Base-by-base conservation (phyloP, 345 rosid genomes). In the Draba incana region DNA sequence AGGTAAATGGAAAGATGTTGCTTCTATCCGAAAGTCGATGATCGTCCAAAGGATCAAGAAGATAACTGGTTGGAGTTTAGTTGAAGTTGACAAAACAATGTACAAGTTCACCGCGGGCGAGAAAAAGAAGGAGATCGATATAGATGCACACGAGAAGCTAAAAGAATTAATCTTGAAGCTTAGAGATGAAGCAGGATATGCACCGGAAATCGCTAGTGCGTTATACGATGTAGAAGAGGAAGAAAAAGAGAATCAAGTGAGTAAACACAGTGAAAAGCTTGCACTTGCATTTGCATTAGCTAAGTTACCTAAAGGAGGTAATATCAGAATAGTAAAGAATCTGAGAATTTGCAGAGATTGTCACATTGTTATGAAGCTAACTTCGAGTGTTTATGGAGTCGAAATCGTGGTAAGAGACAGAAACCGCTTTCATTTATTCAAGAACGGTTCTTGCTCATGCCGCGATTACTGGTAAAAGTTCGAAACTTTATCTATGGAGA, bases 181-280 rank as follows among this genome's bases (percentile, higher is more conserved):
- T 65, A 53, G n/a, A 64, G 54, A 71, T 56, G 86, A 82, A 78
- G 84, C 82, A 58, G 84, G 85, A 24, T 86, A 85, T 74, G 59
- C 78, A 28, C 91, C 84, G n/a, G 86, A 82, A 68, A 60, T 76
- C 44, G 72, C 80, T 39, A 82, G 58, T 64, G 86, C 81, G 51
- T 72, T 84, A 14, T 80, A 82, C 54, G 88, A 86, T 45, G 46
- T 86, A 57, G 79, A 82, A 61, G 84, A 82, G 62, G 91, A 84
- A 78, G 91, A 86, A 42, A 84, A 86, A 66, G 88, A 86, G 72
- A 79, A 74, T 78, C 84, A 80, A 50, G 80, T 81, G 43, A 62
- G 70, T 14, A 79, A 72, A 64, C 91, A 86, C 69, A 86, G 91
- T 44, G 91, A 86, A 74, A 86, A 86, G 79, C 85, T 86, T 62